Evolutionary conservation across 768 basidiomycete genomes (phyloP), one percentile per base, ranked within the genome.

Genomic region (Suillus subluteus): DNA sequence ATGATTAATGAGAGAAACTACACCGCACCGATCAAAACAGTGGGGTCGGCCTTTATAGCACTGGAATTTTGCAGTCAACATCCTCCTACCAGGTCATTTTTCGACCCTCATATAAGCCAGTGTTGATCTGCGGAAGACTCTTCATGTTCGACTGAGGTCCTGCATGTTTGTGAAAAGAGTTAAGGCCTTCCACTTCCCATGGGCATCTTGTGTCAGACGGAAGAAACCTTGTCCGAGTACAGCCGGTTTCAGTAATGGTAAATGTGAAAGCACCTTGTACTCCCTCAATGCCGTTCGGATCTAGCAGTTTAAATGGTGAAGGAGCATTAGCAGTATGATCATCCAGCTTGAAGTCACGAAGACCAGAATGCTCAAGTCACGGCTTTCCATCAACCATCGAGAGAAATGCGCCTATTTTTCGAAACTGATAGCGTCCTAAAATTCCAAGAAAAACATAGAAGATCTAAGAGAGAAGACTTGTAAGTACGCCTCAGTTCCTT

Each of bases 261-360:
- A 93, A 92, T 78, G 87, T 13, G 48, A 50, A 50, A 13, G n/a
- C 48, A 2, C 48, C 48, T 50, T 50, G 48, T n/a, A 50, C 48
- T 23, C 48, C 48, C 13, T 50, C 12, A 2, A 50, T 50, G 48
- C 12, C 48, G 23, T 23, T 23, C n/a, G 91, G 58, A 91, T 94
- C 74, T 79, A 94, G 62, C 91, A 95, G 62, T 93, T 95, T 75
- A 79, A 95, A 41, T 95, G 94, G 94, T 90, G 88, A 62, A 80
- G 94, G 65, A 82, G 82, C 67, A 91, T 91, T 79, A 90, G 92
- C 59, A 90, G 94, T 74, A 86, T 92, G 13, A 23, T 38, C 21
- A 3, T 58, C 56, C 21, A 58, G 3, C 12, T 58, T 58, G 37
- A 58, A 38, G n/a, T 38, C 37, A 15, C 2, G 21, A n/a, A 56